Conservation (phyloP, 768 basidiomycete species). For the Candolleomyces eurysporus region DNA sequence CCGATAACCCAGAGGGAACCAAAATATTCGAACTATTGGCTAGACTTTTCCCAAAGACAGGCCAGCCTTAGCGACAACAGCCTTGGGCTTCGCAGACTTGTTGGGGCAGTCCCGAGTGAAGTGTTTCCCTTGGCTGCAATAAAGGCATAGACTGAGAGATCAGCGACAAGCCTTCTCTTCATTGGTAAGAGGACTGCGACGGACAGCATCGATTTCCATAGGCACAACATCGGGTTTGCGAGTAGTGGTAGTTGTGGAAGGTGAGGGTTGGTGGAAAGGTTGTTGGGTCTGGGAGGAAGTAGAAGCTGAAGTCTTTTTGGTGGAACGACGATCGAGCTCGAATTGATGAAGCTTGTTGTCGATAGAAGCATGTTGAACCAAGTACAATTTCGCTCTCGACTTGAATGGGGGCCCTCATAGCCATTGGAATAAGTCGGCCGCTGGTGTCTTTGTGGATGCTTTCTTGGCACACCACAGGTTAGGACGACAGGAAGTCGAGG, state of each 20-base stretch:
- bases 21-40: constrained; percentile 14
- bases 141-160: constrained; percentile 29
- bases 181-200: constrained; percentile 24
- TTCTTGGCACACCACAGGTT: too few species aligned
- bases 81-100: constrained; percentile 12
- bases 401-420: too few species aligned
- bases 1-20: constrained; percentile 26
- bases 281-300: constrained; percentile 2
- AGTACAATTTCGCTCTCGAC: too few species aligned
- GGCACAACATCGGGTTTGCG: constrained; percentile 20
- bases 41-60: constrained; percentile 26
- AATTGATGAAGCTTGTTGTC: constrained; percentile 23
- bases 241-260: neutral
- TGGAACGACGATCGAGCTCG: constrained; percentile 9
- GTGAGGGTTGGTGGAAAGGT: neutral
- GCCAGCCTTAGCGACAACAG: neutral
- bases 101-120: constrained; percentile 23
- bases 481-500: too few species aligned
- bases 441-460: too few species aligned
- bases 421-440: too few species aligned
- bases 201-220: constrained; percentile 30
- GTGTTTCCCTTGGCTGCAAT: constrained; percentile 33
- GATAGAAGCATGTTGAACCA: too few species aligned
- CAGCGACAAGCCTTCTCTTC: constrained; percentile 23
- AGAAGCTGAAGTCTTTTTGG: neutral